Base-by-base conservation (phyloP, 179 eudicot genomes). In the Beta lomatogona region DNA sequence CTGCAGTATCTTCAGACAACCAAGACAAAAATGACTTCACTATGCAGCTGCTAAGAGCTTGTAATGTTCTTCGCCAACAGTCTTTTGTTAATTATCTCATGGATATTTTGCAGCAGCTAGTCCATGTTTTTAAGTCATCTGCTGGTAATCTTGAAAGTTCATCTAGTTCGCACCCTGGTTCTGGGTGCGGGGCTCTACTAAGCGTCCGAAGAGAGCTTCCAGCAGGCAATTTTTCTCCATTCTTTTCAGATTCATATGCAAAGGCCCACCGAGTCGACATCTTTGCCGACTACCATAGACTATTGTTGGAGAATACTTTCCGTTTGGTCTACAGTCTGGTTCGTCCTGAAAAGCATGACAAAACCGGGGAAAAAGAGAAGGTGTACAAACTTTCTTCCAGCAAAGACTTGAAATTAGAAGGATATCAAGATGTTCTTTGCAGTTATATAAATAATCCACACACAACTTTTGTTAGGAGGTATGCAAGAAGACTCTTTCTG, bases 291-390 rank as follows among this genome's bases (percentile, higher is more conserved):
- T 97, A 92, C 87, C 99, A 97, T 77, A 87, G 97, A 84, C 91
- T 97, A 54, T 85, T 97, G 86, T 80, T 97, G 82, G 99, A 97
- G 82, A 95, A 97, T 83, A 87, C 94, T 85, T 97, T 97, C 85
- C 94, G 99, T 73, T 82, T 97, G 85, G 88, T 95, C 73, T 97
- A 97, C 88, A 92, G 98, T 86, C 84, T 97, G 85, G 89, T 97
- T 85, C 93, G 99, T 80, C 99, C 98, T 68, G 99, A 97, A 82
- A 97, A 95, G 88, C 98, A 95, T 84, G 99, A 97, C 83, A 97
- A 92, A 85, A 82, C 83, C 77, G 95, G 88, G 75, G 98, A 97
- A 79, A 97, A 89, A 87, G 99, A 97, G 76, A 95, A 90, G 92
- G 88, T 88, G 44, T 86, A 84, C 84, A 94, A 89, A 90, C 81